These are phyloP conservation scores for Colletotrichum nymphaeae DNA, from an alignment of 2,329 filamentous ascomycete genomes.

Conservation along the genomic window DNA sequence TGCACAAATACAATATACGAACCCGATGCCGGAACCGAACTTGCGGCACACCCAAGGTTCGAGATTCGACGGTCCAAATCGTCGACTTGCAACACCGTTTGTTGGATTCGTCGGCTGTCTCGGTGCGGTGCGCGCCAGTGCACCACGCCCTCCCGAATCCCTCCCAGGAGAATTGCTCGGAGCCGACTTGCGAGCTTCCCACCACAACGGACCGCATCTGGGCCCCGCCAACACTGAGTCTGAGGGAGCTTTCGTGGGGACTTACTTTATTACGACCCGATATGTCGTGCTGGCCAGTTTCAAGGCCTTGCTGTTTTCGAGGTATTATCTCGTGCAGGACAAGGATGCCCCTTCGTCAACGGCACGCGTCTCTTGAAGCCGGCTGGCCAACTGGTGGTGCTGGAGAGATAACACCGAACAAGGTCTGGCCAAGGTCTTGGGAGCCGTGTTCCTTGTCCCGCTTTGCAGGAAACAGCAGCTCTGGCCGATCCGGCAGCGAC, in stretches of 20 bases:
- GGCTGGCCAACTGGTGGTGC: not conserved
- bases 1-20: not conserved
- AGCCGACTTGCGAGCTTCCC: slow-evolving; percentile 26
- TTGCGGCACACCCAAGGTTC: slow-evolving; percentile 1
- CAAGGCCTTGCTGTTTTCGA: slow-evolving; percentile 10
- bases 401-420: slow-evolving; percentile 16
- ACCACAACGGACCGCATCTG: not conserved
- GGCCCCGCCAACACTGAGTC: slow-evolving; percentile 18
- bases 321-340: slow-evolving; percentile 8
- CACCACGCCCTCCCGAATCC: not conserved
- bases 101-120: slow-evolving; percentile 16
- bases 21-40: slow-evolving; percentile 27
- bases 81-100: not conserved
- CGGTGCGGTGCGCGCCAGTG: not conserved
- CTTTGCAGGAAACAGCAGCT: not conserved
- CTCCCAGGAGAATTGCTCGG: slow-evolving; percentile 22
- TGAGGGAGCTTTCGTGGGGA: slow-evolving; percentile 20
- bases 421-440: slow-evolving; percentile 5
- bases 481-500: slow-evolving; percentile 15
- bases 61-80: not conserved
- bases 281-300: slow-evolving; percentile 31
- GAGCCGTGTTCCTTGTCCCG: not conserved
- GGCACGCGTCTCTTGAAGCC: slow-evolving; percentile 22
- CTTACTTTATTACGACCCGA: slow-evolving; percentile 29
- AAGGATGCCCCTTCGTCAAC: slow-evolving; percentile 21